phyloP scores from a whole-genome alignment of 78 protist species.

The Thecamonas trahens region DNA sequence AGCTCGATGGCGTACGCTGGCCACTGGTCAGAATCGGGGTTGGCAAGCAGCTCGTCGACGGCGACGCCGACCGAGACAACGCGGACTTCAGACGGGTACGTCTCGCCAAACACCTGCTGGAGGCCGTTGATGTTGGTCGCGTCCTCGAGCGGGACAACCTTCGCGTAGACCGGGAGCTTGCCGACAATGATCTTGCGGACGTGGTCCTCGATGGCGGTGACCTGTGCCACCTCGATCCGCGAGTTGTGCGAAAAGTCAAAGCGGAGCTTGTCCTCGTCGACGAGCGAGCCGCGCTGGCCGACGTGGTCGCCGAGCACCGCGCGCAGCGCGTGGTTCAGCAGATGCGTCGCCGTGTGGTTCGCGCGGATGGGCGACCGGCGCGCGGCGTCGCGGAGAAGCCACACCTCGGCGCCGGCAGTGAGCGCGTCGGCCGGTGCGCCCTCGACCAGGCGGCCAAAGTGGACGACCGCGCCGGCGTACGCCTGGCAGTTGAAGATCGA shows the following conservation, averaged over 20 bases:
- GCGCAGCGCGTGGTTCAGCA: slow-evolving; percentile 84
- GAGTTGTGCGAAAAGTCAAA: slow-evolving; percentile 78
- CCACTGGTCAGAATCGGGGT: slow-evolving; percentile 59
- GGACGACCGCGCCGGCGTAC: slow-evolving; percentile 83
- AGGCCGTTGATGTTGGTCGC: slow-evolving; percentile 78
- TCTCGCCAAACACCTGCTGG: slow-evolving; percentile 89
- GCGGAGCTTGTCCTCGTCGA: slow-evolving; percentile 59
- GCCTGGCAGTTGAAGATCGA: slow-evolving; percentile 55
- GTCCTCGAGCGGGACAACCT: slow-evolving; percentile 38
- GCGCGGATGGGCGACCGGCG: slow-evolving; percentile 56
- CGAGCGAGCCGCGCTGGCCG: slow-evolving; percentile 82
- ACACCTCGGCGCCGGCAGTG: slow-evolving; percentile 53
- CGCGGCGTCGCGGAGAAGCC: slow-evolving; percentile 54
- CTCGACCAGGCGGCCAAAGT: slow-evolving; percentile 62
- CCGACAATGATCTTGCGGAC: slow-evolving; percentile 32
- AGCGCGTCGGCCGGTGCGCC: slow-evolving; percentile 60
- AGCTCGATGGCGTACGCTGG: slow-evolving; percentile 68
- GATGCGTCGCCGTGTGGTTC: slow-evolving; percentile 94
- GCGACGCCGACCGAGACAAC: slow-evolving; percentile 73
- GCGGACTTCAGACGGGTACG: slow-evolving; percentile 90
- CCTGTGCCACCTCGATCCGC: slow-evolving; percentile 37
- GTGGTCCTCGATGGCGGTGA: slow-evolving; percentile 40
- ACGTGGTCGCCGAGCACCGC: slow-evolving; percentile 54
- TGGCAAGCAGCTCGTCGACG: slow-evolving; percentile 52
- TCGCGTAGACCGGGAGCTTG: slow-evolving; percentile 40